Evolutionary conservation across 73 alveolate genomes (phyloP), one percentile per base, ranked within the genome.

Genomic region (Paramecium biaurelia): DNA sequence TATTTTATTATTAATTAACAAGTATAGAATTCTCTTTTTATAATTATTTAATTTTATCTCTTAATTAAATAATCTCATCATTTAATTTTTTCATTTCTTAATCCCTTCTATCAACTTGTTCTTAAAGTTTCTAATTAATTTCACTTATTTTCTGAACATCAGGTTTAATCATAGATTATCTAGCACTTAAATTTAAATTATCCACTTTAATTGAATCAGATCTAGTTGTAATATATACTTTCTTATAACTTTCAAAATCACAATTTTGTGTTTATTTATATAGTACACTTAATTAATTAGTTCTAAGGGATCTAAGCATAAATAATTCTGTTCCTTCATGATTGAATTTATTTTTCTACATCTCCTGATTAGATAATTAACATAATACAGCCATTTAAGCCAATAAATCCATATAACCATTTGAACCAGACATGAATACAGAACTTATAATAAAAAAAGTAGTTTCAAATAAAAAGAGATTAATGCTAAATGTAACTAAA

Each of bases 381-480:
- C 87, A 74, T 37, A 41, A 34, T 9, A 74, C 21, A 34, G 87
- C 87, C 57, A 74, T 34, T 10, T 37, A 12, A 34, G 57, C 59
- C 38, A 74, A 12, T 74, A 74, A 41, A 34, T 37, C 59, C 59
- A 74, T 41, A 12, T 74, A 74, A 0, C 57, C 87, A 74, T 74
- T 41, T 11, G 57, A 24, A n/a, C 87, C 87, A 32, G 57, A 41
- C 10, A 20, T 34, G 1, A 74, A 79, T 79, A 79, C 90, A 8
- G 45, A 79, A 79, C 56, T 79, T n/a, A 38, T 24, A 0, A 79
- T 79, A 18, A 79, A 79, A 11, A 79, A 79, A 2, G 70, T 23
- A 21, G 90, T 79, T 42, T 38, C 70, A 45, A 41, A 79, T 43
- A 41, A 30, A 79, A 79, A 79, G 37, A 79, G 32, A 45, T 79